Percentiles rank a stretch among this genome's conserved stretches.
These are phyloP conservation scores for Trametes hirsuta DNA, from an alignment of 1,284 basidiomycete genomes.

Conservation along the genomic window DNA sequence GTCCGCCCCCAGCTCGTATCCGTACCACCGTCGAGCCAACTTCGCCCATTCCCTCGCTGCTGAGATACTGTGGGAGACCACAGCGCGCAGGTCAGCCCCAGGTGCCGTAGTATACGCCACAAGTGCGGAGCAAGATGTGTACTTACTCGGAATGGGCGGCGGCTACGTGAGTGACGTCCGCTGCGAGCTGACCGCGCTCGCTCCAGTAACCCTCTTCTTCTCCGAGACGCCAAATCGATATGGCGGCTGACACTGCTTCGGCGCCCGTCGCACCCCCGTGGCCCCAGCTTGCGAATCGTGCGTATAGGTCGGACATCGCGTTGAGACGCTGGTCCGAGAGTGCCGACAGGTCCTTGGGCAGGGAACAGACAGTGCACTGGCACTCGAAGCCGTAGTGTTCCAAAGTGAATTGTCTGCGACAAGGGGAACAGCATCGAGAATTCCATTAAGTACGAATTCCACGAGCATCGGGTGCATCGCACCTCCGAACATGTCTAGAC, in stretches of 20 bases:
- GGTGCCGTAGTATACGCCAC: not conserved
- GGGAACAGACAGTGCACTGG: conserved; percentile 57
- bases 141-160: conserved; percentile 64
- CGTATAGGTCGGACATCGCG: conserved; percentile 48
- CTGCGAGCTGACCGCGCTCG: conserved; percentile 61
- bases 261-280: conserved; percentile 44
- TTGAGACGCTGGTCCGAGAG: conserved; percentile 53
- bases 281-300: conserved; percentile 51
- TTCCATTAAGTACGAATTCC: not conserved
- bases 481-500: conserved; percentile 55
- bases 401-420: conserved; percentile 46
- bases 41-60: conserved; percentile 52
- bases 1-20: conserved; percentile 57
- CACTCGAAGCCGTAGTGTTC: conserved; percentile 61
- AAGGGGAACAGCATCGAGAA: not conserved
- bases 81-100: not conserved
- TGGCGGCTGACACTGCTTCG: conserved; percentile 50
- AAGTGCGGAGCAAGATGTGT: not conserved
- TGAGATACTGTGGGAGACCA: conserved; percentile 38
- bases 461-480: conserved; percentile 7
- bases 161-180: conserved; percentile 60
- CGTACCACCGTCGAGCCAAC: conserved; percentile 54
- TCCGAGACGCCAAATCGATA: conserved; percentile 56
- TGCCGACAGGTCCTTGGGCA: conserved; percentile 47
- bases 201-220: conserved; percentile 65